phyloP scores from a whole-genome alignment of 1,139 yeast genomes.

The Hyphopichia fennica region DNA sequence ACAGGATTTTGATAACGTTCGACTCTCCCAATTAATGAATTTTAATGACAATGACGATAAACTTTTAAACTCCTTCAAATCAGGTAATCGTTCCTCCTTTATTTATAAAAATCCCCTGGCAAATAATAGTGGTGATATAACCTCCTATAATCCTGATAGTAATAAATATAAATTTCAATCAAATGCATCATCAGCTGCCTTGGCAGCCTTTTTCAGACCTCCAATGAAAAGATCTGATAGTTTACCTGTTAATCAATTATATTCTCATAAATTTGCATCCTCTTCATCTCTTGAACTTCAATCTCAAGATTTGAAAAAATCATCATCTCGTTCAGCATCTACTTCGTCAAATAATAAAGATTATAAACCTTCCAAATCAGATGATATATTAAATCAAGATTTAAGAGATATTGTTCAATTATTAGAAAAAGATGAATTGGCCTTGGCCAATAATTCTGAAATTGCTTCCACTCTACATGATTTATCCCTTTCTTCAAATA shows the following conservation, averaged over 20 bases:
- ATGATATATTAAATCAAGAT: conserved; percentile 24
- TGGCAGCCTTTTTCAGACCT: conserved; percentile 57
- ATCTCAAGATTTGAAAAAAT: neutral
- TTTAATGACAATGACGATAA: conserved; percentile 1
- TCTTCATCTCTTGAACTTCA: conserved; percentile 1
- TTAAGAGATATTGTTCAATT: conserved; percentile 45
- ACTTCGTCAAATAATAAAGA: neutral
- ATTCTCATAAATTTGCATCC: conserved; percentile 10
- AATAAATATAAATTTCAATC: conserved; percentile 28
- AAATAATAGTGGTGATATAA: conserved; percentile 25
- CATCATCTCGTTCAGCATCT: neutral
- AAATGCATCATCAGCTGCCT: conserved; percentile 65
- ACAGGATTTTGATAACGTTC: neutral
- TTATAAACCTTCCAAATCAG: conserved; percentile 1
- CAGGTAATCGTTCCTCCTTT: neutral
- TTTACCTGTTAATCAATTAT: conserved; percentile 30
- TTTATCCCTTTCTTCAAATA: conserved; percentile 46
- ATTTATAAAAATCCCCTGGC: conserved; percentile 8
- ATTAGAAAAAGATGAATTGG: conserved; percentile 37
- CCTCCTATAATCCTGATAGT: conserved; percentile 14
- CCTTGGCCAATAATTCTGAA: conserved; percentile 28
- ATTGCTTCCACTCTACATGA: conserved; percentile 58
- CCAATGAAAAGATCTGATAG: conserved; percentile 37
- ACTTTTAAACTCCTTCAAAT: neutral
- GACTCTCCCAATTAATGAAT: neutral